Conservation (phyloP, 1,284 basidiomycete species). For the Pterulicium gracile region DNA sequence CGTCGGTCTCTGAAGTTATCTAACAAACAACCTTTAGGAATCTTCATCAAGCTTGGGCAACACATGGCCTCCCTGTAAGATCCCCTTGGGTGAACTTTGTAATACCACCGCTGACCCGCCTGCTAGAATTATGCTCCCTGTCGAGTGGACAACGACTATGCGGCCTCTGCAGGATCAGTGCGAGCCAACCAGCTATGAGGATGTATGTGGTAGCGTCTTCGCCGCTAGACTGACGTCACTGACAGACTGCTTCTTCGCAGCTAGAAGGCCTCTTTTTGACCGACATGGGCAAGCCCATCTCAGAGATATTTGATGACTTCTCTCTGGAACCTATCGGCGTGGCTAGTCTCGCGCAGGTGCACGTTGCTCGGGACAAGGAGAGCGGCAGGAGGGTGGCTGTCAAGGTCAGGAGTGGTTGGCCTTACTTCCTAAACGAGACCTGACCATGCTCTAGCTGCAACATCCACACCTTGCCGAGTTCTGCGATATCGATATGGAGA, state of each 20-base stretch:
- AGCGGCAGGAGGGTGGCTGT: conserved; percentile 80
- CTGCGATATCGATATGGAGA: conserved; percentile 74
- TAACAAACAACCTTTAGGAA: conserved; percentile 30
- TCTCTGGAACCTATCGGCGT: conserved; percentile 89
- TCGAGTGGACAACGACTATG: conserved; percentile 40
- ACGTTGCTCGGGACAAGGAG: conserved; percentile 67
- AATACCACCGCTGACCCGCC: conserved; percentile 27
- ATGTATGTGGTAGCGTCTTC: conserved; percentile 23
- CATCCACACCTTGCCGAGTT: conserved; percentile 94
- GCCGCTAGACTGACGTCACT: no score
- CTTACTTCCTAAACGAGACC: background rate
- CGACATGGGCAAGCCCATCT: conserved; percentile 60
- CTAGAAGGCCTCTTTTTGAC: conserved; percentile 51
- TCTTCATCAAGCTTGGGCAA: conserved; percentile 91
- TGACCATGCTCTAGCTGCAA: conserved; percentile 49
- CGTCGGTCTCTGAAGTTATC: background rate
- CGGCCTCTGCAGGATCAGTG: conserved; percentile 74
- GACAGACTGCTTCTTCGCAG: no score
- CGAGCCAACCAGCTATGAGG: conserved; percentile 65
- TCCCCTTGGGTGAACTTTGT: conserved; percentile 11
- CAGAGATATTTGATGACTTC: conserved; percentile 73
- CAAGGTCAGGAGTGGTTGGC: conserved; percentile 41
- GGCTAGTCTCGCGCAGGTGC: conserved; percentile 92
- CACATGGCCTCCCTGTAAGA: conserved; percentile 64
- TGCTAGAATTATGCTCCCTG: conserved; percentile 52